These are phyloP conservation scores for Arthrobotrys iridis DNA, from an alignment of 2,329 filamentous ascomycete genomes.

Conservation along the genomic window DNA sequence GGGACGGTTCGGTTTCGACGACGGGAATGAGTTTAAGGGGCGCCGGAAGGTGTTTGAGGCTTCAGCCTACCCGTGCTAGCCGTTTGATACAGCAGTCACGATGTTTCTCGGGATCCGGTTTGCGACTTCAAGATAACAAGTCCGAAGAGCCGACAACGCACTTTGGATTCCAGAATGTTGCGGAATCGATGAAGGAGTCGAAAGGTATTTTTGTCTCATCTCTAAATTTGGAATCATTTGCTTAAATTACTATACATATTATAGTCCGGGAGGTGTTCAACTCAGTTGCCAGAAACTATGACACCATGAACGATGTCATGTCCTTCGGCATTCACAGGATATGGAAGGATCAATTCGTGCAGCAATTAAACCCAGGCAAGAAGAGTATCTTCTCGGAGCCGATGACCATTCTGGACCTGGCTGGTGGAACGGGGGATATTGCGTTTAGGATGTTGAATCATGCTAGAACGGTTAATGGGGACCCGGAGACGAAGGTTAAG, in stretches of 20 bases:
- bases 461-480: conserved; percentile 80
- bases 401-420: conserved; percentile 87
- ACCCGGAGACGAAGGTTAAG: conserved; percentile 82
- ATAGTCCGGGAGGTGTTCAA: conserved; percentile 87
- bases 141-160: conserved; percentile 69
- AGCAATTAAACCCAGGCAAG: conserved; percentile 83
- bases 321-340: conserved; percentile 94
- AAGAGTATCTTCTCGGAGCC: conserved; percentile 62
- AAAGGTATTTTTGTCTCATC: conserved; percentile 64
- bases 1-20: conserved; percentile 15
- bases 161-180: conserved; percentile 88
- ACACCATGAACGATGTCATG: conserved; percentile 99
- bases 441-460: conserved; percentile 96
- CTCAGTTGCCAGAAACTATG: conserved; percentile 92
- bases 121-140: conserved; percentile 38
- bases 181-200: conserved; percentile 79
- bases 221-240: conserved; percentile 1
- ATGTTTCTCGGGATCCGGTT: conserved; percentile 25
- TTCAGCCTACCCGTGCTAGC: conserved; percentile 17
- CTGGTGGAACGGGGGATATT: conserved; percentile 96
- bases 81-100: conserved; percentile 22
- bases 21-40: conserved; percentile 46
- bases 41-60: conserved; percentile 22
- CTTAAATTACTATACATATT: not conserved
- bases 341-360: conserved; percentile 98